Conservation (phyloP, 106 monocot species). For the Platanthera zijinensis region DNA sequence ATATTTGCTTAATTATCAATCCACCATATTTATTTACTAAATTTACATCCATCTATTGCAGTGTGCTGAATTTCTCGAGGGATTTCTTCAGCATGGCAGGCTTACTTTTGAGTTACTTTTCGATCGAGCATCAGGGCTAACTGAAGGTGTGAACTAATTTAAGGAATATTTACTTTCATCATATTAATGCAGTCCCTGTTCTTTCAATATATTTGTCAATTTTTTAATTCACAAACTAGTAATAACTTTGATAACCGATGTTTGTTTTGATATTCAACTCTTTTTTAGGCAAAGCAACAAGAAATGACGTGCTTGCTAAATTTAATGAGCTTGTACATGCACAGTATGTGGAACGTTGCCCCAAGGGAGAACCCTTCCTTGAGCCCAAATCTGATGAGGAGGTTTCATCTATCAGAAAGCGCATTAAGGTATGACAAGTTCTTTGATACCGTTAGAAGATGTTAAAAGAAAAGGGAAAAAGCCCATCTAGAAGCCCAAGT, state of each 20-base stretch:
- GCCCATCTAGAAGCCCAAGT: too few species aligned
- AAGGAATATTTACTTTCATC: neutral
- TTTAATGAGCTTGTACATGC: slow-evolving; percentile 63
- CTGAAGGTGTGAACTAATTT: slow-evolving; percentile 1
- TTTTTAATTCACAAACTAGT: neutral
- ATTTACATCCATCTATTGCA: slow-evolving; percentile 12
- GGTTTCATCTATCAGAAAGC: slow-evolving; percentile 25
- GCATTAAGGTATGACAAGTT: slow-evolving; percentile 38
- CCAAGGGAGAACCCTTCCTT: slow-evolving; percentile 76
- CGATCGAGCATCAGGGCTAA: slow-evolving; percentile 23
- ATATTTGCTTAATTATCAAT: neutral
- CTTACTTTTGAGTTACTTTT: slow-evolving; percentile 80
- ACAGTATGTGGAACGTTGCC: slow-evolving; percentile 88
- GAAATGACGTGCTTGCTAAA: slow-evolving; percentile 26
- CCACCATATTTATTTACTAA: neutral
- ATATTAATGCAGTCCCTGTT: neutral
- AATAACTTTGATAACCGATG: neutral
- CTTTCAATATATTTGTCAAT: neutral
- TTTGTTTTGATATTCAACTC: neutral
- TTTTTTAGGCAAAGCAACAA: slow-evolving; percentile 17
- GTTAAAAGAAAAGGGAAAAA: too few species aligned
- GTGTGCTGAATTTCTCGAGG: slow-evolving; percentile 61
- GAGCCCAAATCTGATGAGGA: slow-evolving; percentile 29
- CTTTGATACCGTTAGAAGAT: neutral
- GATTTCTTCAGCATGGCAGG: slow-evolving; percentile 86